These are phyloP conservation scores for Crithidia mellificae DNA, from an alignment of 208 protist species.

Conservation along the genomic window DNA sequence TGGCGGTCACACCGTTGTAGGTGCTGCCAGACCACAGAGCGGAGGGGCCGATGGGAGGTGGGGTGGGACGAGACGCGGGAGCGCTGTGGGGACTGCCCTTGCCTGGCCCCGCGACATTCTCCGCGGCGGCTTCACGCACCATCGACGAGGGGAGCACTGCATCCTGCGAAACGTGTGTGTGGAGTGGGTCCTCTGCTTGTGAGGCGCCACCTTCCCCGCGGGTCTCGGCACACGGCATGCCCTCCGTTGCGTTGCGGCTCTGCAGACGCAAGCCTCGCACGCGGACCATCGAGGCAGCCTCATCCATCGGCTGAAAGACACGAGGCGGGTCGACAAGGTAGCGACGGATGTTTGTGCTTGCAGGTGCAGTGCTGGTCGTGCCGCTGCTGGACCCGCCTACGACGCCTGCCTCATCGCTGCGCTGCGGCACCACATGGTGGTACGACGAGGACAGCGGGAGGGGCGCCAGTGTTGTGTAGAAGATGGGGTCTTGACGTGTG, in stretches of 20 bases:
- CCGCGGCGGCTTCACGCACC: too few relatives aligned
- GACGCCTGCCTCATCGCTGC: background rate
- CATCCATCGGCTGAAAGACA: constrained; percentile 44
- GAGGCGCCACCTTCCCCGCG: too few relatives aligned
- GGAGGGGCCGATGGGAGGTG: background rate
- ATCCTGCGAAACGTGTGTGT: too few relatives aligned
- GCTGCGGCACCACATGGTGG: constrained; percentile 28
- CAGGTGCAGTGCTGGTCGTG: background rate
- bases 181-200: too few relatives aligned
- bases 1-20: constrained; percentile 4
- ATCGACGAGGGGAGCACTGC: too few relatives aligned
- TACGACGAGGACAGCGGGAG: constrained; percentile 28
- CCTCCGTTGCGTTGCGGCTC: background rate
- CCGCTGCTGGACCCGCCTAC: too few relatives aligned
- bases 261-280: constrained; percentile 37
- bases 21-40: background rate
- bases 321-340: constrained; percentile 30
- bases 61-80: too few relatives aligned
- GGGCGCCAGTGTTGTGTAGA: constrained; percentile 17
- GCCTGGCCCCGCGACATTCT: too few relatives aligned
- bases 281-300: constrained; percentile 44
- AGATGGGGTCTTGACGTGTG: constrained; percentile 27
- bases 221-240: too few relatives aligned
- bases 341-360: background rate
- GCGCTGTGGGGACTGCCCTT: background rate